Evolutionary conservation across 495 filamentous ascomycete genomes (phyloP).

Genomic region (Aspergillus diversus): DNA sequence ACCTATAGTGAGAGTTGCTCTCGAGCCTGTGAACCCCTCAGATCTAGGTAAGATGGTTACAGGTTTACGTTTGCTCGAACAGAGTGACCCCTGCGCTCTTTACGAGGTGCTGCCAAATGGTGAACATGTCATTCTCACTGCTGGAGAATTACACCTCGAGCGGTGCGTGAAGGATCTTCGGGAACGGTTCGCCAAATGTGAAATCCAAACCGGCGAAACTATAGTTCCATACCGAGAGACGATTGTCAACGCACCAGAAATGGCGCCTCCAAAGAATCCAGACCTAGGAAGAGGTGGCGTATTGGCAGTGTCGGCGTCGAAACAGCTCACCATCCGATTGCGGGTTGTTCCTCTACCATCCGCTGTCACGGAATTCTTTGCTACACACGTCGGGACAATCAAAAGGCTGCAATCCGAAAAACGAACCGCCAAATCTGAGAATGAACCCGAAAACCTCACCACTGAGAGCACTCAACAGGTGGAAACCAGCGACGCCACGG

Average conservation of each 20-base stretch:
- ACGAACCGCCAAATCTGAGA: slow-evolving; percentile 42
- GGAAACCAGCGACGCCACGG: slow-evolving; percentile 43
- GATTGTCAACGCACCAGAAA: slow-evolving; percentile 83
- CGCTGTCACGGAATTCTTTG: slow-evolving; percentile 81
- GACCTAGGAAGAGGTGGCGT: slow-evolving; percentile 87
- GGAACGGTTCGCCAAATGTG: slow-evolving; percentile 91
- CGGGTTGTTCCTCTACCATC: slow-evolving; percentile 79
- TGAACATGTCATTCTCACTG: slow-evolving; percentile 93
- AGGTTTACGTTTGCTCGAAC: slow-evolving; percentile 84
- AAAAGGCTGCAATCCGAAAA: slow-evolving; percentile 77
- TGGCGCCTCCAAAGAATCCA: slow-evolving; percentile 84
- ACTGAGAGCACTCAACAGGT: slow-evolving; percentile 32
- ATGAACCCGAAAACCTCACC: slow-evolving; percentile 38
- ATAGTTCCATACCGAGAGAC: slow-evolving; percentile 97
- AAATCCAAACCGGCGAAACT: slow-evolving; percentile 90
- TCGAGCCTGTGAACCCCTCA: slow-evolving; percentile 85
- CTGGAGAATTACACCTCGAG: slow-evolving; percentile 93
- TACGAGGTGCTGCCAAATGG: slow-evolving; percentile 93
- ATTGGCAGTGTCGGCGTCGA: slow-evolving; percentile 73
- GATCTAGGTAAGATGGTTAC: slow-evolving; percentile 93
- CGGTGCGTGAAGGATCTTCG: slow-evolving; percentile 91
- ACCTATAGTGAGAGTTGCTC: slow-evolving; percentile 92
- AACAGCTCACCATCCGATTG: slow-evolving; percentile 78
- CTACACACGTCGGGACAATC: slow-evolving; percentile 76
- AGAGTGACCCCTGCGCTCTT: slow-evolving; percentile 93